phyloP scores from a whole-genome alignment of 331 rosid genomes.

The Spiraea crenata region DNA sequence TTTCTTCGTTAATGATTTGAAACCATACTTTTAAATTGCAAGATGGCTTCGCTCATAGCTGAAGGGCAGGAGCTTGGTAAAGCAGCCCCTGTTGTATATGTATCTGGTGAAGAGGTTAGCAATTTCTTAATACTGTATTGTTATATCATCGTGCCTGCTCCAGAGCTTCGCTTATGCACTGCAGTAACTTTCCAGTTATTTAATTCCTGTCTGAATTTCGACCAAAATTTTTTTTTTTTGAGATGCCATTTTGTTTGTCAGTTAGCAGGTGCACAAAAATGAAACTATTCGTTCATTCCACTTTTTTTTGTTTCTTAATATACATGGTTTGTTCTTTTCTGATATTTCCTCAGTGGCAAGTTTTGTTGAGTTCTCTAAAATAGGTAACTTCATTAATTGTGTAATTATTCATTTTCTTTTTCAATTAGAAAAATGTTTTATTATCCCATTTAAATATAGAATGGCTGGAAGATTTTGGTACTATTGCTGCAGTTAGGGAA shows the following conservation, averaged over 20 bases:
- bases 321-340: neutral
- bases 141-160: neutral
- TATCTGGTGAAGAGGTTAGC: slow-evolving; percentile 97
- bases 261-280: neutral
- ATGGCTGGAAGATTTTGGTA: neutral
- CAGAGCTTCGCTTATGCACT: neutral
- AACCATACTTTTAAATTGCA: slow-evolving; percentile 26
- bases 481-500: slow-evolving; percentile 3
- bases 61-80: slow-evolving; percentile 39
- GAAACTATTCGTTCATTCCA: neutral
- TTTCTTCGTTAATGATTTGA: slow-evolving; percentile 14
- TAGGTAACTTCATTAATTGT: neutral
- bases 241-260: neutral
- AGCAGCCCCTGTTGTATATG: slow-evolving; percentile 63
- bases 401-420: neutral
- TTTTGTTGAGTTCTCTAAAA: neutral
- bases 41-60: slow-evolving; percentile 81
- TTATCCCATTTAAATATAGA: slow-evolving; percentile 1
- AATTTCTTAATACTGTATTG: slow-evolving; percentile 15
- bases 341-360: neutral
- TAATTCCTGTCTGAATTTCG: neutral
- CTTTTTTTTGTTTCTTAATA: neutral
- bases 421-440: neutral
- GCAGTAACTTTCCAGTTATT: neutral
- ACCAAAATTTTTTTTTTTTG: neutral